Percentiles rank a stretch among this genome's conserved stretches.
Evolutionary conservation across 139 green algal genomes (phyloP).

Genomic region (Desmodesmus armatus): DNA sequence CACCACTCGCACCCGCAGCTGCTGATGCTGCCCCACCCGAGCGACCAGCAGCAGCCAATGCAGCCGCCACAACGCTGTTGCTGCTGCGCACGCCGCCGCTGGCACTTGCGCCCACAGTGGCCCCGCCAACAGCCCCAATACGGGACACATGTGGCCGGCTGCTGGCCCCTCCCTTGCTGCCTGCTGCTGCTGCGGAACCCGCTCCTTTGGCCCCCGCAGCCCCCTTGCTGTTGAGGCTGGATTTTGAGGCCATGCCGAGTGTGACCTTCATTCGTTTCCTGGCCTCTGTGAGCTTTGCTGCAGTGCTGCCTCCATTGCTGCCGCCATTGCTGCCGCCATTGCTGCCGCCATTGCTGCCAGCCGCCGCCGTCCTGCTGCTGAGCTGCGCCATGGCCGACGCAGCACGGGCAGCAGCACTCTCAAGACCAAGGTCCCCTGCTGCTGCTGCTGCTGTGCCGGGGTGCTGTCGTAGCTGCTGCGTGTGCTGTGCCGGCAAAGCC

Average conservation of each 20-base stretch:
- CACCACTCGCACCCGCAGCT: slow-evolving; percentile 2
- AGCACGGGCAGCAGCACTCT: neutral
- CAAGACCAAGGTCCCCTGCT: neutral
- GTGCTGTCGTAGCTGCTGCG: neutral
- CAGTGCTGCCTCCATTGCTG: neutral
- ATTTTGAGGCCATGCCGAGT: neutral
- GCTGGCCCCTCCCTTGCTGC: neutral
- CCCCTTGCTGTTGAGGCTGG: neutral
- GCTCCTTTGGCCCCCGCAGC: too few species aligned
- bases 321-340: neutral
- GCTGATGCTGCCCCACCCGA: slow-evolving; percentile 32
- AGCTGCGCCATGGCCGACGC: too few species aligned
- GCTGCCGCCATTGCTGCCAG: neutral
- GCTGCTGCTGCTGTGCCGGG: neutral
- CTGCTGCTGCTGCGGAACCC: too few species aligned
- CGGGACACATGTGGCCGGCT: neutral
- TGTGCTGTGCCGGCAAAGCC: neutral
- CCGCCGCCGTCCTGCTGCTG: too few species aligned
- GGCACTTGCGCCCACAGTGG: slow-evolving; percentile 4
- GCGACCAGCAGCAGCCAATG: too few species aligned
- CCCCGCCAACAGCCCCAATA: neutral
- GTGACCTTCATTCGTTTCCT: neutral
- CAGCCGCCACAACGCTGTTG: neutral
- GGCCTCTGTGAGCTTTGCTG: neutral
- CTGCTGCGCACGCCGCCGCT: neutral